These are phyloP conservation scores for Fennellomyces sp. DNA, from an alignment of 371 early-diverging fungal species.

Conservation along the genomic window DNA sequence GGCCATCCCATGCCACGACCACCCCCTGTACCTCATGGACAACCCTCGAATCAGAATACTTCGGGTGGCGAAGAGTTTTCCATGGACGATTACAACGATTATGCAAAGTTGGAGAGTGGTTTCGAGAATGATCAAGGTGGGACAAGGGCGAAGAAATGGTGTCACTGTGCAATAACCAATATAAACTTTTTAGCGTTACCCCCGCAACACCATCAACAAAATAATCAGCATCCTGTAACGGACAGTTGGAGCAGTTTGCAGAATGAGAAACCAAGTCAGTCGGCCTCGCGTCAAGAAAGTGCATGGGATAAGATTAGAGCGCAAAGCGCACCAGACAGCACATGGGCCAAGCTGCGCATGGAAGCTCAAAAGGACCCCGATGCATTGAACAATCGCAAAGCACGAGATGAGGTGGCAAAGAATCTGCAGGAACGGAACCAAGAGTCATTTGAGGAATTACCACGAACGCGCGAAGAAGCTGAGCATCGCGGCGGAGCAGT, in stretches of 20 bases:
- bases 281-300: slow-evolving; percentile 15
- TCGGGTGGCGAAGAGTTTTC: slow-evolving; percentile 2
- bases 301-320: slow-evolving; percentile 52
- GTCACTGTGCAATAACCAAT: not conserved
- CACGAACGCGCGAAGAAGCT: slow-evolving; percentile 47
- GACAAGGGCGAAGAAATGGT: not conserved
- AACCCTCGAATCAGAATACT: slow-evolving; percentile 4
- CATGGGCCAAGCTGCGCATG: slow-evolving; percentile 42
- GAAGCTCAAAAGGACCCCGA: slow-evolving; percentile 36
- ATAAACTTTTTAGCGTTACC: not conserved
- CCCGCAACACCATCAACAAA: slow-evolving; percentile 8
- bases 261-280: slow-evolving; percentile 15
- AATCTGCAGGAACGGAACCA: slow-evolving; percentile 29
- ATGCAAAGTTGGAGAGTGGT: slow-evolving; percentile 7
- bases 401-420: slow-evolving; percentile 21
- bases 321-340: slow-evolving; percentile 37
- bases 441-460: slow-evolving; percentile 28
- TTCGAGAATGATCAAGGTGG: slow-evolving; percentile 18
- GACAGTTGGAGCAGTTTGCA: not conserved
- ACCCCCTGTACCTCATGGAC: slow-evolving; percentile 1
- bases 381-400: slow-evolving; percentile 6
- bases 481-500: slow-evolving; percentile 18
- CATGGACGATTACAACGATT: slow-evolving; percentile 6
- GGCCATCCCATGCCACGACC: slow-evolving; percentile 16
- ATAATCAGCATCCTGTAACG: not conserved